Conservation (phyloP, 352 stramenopile species). For the Phytophthora citrophthora region DNA sequence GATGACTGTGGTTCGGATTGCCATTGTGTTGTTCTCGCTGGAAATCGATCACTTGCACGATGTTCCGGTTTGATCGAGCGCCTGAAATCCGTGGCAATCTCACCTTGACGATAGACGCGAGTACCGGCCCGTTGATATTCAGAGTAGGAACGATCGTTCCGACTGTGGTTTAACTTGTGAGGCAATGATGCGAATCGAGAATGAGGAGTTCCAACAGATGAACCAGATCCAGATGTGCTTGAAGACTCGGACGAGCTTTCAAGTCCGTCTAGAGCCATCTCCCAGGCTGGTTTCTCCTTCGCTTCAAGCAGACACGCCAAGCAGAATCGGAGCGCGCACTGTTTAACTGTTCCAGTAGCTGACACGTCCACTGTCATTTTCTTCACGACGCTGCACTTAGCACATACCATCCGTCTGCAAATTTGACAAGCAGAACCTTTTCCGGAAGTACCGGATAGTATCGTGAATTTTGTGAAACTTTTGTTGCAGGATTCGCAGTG, state of each 20-base stretch:
- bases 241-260: conserved; percentile 3
- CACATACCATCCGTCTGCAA: conserved; percentile 52
- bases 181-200: conserved; percentile 1
- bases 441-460: conserved; percentile 7
- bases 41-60: neutral
- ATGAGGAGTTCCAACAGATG: conserved; percentile 4
- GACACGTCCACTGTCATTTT: conserved; percentile 64
- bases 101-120: conserved; percentile 9
- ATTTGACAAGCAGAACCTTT: conserved; percentile 48
- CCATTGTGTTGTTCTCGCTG: neutral
- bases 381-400: conserved; percentile 60
- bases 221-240: conserved; percentile 8
- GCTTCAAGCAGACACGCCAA: conserved; percentile 52
- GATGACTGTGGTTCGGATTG: no score
- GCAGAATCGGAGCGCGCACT: conserved; percentile 56
- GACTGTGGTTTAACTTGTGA: neutral
- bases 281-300: conserved; percentile 50
- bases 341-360: conserved; percentile 30
- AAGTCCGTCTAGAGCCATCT: conserved; percentile 37
- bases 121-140: conserved; percentile 21
- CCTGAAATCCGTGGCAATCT: conserved; percentile 17
- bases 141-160: conserved; percentile 16
- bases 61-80: neutral
- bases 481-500: conserved; percentile 38
- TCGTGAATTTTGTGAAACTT: conserved; percentile 27